Evolutionary conservation across 306 rosid genomes (phyloP), one percentile per base, ranked within the genome.

Genomic region (Lupinus albus): DNA sequence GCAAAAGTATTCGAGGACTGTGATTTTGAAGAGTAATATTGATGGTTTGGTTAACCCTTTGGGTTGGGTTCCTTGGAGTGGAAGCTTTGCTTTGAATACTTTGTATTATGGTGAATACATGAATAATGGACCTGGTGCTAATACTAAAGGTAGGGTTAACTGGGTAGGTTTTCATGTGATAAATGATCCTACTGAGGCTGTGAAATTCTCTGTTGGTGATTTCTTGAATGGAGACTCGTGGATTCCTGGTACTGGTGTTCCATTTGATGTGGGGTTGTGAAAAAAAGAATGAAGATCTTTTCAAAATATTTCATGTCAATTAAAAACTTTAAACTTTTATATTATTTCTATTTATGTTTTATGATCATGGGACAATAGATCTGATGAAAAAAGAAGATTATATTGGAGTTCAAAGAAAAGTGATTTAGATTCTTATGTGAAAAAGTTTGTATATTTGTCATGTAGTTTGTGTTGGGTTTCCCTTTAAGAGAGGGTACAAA

Each of bases 11-110:
- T 87, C 98, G 1, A 80, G 98, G 61, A 80, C 87, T 5, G 91
- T 92, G 21, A 12, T 92, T 1, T 82, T 92, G 95, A 86, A 84
- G 64, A 83, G 71, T 12, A 12, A 9, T 9, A 8, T 92, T 1
- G 92, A 62, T 8, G 80, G 79, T 36, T 10, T 83, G 59, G 61
- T 92, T 13, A 1, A 59, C 18, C 83, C 89, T 0, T 49, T 57
- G 0, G 98, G 98, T 17, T 92, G 98, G 98, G 32, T 1, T 38
- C 83, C 82, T 0, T 92, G 98, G 98, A 78, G 64, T 5, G 96
- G 97, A 7, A 68, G 25, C 63, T 86, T 86, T 53, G 97, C 67
- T 3, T 63, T 88, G 13, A 53, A 55, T 4, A 88, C 91, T 0
- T 76, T 86, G 1, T 88, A 87, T 12, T 91, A 91, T 18, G 97